Evolutionary conservation across 345 rosid genomes (phyloP), one percentile per base, ranked within the genome.

Genomic region (Lepidium aucheri): DNA sequence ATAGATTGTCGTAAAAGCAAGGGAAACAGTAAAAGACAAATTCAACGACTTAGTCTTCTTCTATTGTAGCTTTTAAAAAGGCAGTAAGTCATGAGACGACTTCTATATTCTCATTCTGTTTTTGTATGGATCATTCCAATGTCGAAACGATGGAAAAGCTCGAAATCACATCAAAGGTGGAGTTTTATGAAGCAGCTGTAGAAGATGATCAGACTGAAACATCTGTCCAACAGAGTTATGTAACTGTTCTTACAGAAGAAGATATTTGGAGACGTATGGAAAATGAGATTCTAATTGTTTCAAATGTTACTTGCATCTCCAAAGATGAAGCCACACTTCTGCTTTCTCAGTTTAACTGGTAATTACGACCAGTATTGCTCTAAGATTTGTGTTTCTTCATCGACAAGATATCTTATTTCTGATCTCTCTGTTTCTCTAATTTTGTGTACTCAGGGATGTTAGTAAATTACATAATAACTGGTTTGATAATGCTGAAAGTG

Each of bases 291-390:
- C 64, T 46, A 39, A 11, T 11, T 7, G 30, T 63, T 46, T 55
- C 59, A 55, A 44, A 71, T 9, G 3, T 5, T 38, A 10, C 36
- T 47, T 70, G 14, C 13, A 24, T 72, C 16, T 50, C 71, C 60
- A 28, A 15, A 72, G 33, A 22, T 11, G 71, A 72, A 32, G 67
- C 71, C 46, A 72, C 46, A 18, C 65, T 72, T 49, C 5, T 72
- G 8, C 70, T 72, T 11, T 17, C 64, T 30, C 15, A 49, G 3
- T 49, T 32, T 13, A 10, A 0, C 30, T 6, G 76, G 76, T 72
- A 71, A 28, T 5, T 28, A n/a, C n/a, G n/a, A n/a, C n/a, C n/a
- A n/a, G n/a, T 6, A 28, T 28, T 28, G 34, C 16, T 56, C 39
- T 67, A 9, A 22, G 1, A 18, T 52, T 47, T 10, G 26, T 45